These are phyloP conservation scores for Monosporozyma servazzii DNA, from an alignment of 805 yeast species.

Conservation along the genomic window DNA sequence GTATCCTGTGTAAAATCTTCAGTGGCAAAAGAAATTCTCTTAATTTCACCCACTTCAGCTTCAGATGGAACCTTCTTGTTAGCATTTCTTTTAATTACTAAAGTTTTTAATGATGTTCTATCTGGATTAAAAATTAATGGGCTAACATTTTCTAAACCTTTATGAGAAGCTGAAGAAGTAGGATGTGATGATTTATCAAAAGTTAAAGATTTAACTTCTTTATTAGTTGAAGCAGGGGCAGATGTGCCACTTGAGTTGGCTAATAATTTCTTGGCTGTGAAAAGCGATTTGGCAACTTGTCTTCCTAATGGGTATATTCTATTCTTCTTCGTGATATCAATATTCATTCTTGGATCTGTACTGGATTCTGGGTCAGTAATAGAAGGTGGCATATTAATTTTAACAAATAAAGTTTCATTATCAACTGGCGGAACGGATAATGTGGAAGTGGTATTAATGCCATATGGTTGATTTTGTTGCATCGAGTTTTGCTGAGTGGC, in stretches of 20 bases:
- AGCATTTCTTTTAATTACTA: constrained; percentile 20
- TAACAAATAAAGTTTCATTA: constrained; percentile 52
- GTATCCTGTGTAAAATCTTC: background rate
- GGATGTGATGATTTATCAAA: background rate
- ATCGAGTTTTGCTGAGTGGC: constrained; percentile 21
- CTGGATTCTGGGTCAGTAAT: constrained; percentile 29
- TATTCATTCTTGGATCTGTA: constrained; percentile 38
- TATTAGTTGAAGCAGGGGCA: background rate
- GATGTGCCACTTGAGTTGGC: background rate
- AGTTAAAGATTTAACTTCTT: background rate
- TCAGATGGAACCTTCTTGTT: constrained; percentile 4
- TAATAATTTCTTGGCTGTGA: constrained; percentile 18
- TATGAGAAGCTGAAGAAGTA: background rate
- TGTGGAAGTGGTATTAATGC: background rate
- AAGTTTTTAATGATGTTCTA: constrained; percentile 23
- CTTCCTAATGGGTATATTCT: constrained; percentile 51
- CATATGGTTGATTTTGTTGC: constrained; percentile 8
- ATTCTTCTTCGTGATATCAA: constrained; percentile 42
- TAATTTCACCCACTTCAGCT: constrained; percentile 1
- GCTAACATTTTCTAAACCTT: background rate
- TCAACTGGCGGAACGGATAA: constrained; percentile 28
- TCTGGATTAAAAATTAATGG: constrained; percentile 21
- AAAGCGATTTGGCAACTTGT: constrained; percentile 55
- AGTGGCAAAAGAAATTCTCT: constrained; percentile 7
- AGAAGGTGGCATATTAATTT: constrained; percentile 28